Base-by-base conservation (phyloP, 2,329 filamentous ascomycete species). In the Fusarium graminum region DNA sequence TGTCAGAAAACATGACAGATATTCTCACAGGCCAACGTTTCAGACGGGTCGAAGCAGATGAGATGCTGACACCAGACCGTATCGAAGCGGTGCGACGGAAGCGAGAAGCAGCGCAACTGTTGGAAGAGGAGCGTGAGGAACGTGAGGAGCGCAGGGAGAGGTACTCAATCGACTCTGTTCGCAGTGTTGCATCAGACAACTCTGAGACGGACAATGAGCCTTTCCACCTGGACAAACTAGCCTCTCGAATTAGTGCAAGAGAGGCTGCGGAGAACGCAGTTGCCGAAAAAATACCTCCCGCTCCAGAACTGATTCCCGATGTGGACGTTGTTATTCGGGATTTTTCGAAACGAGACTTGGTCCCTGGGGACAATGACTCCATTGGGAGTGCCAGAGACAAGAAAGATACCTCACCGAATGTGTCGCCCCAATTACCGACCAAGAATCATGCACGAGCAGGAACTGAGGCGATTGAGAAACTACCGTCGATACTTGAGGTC, bases 1-100 rank as follows among this genome's bases (percentile, higher is more conserved):
- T 88, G 29, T 80, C 85, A 0, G 84, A 86, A 50, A 87, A 86
- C 63, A 80, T 89, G 68, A 80, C 83, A n/a, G 86, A 86, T 29
- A 77, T 87, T 12, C 81, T 89, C 59, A 83, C 79, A 40, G 82
- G 83, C 17, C 84, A 83, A 41, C 78, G 85, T 43, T 87, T 89
- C 71, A 80, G 80, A 62, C 81, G 81, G 44, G 79, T 85, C 52
- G 85, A 89, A 62, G 86, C 81, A 0, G 84, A 88, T 50, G 86
- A 89, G 75, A 86, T 88, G 78, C 74, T 88, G 13, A 84, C 85
- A 12, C 82, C 85, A 17, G 79, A 81, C 32, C 81, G 82, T 36
- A 76, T 88, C 25, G 80, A 85, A 65, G 78, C 80, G 47, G 79
- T 82, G 22, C 81, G 78, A 46, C 76, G 74, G 70, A 80, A 65